A percentile compares a stretch with the other conserved stretches of the same genome.
phyloP scores from a whole-genome alignment of 1,284 basidiomycete species.

The Rhodotorula sp. region DNA sequence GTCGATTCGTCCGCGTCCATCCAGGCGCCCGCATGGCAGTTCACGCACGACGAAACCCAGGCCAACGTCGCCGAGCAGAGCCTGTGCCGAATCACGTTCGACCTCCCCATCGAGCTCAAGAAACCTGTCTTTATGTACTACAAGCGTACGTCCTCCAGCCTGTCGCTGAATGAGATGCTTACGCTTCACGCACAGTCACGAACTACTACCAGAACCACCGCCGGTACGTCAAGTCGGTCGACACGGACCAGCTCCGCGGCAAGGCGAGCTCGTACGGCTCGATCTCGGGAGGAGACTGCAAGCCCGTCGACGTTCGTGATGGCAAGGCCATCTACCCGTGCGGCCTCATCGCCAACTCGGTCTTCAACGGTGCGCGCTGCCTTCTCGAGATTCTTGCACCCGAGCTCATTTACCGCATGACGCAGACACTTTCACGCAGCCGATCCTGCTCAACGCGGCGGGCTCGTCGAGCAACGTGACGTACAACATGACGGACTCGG shows the following conservation, averaged over 20 bases:
- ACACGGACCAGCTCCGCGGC: constrained; percentile 83
- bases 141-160: constrained; percentile 69
- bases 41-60: constrained; percentile 31
- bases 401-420: neutral
- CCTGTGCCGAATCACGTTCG: constrained; percentile 73
- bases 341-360: constrained; percentile 95
- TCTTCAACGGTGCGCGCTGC: constrained; percentile 81
- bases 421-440: constrained; percentile 76
- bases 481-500: constrained; percentile 76
- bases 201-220: constrained; percentile 92
- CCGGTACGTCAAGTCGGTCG: constrained; percentile 90
- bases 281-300: constrained; percentile 78
- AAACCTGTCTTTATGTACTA: constrained; percentile 90
- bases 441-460: constrained; percentile 63
- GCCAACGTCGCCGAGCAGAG: constrained; percentile 6
- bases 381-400: neutral
- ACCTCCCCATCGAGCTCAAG: constrained; percentile 75
- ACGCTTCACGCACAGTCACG: constrained; percentile 45
- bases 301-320: constrained; percentile 69
- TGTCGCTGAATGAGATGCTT: neutral
- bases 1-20: constrained; percentile 6
- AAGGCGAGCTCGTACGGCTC: constrained; percentile 60
- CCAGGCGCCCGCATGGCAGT: constrained; percentile 40
- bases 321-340: constrained; percentile 82
- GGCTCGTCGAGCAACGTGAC: constrained; percentile 52